phyloP scores from a whole-genome alignment of 192 early-diverging fungal species.

The Geranomyces variabilis region DNA sequence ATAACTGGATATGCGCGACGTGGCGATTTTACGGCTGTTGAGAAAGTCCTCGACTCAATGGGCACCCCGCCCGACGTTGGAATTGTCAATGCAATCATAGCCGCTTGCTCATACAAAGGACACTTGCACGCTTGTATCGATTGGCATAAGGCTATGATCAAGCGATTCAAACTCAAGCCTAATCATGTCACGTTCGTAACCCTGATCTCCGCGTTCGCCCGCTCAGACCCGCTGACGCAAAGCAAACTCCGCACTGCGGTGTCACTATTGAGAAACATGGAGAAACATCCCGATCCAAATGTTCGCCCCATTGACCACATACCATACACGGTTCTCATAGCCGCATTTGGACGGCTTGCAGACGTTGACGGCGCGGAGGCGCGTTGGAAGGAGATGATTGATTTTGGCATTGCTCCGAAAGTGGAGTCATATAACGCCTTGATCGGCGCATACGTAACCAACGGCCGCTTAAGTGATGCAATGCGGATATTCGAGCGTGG shows the following conservation, averaged over 20 bases:
- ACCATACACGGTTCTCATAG: constrained; percentile 5
- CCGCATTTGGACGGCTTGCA: neutral
- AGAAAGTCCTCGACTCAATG: neutral
- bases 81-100: constrained; percentile 4
- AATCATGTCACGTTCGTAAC: constrained; percentile 2
- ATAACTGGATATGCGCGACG: neutral
- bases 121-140: neutral
- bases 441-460: neutral
- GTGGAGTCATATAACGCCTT: constrained; percentile 12
- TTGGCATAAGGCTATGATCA: neutral
- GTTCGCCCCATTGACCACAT: neutral
- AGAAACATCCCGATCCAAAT: constrained; percentile 7
- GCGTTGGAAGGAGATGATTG: neutral
- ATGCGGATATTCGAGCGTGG: neutral
- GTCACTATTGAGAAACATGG: neutral
- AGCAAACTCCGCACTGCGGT: neutral
- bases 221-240: neutral
- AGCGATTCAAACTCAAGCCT: neutral
- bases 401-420: neutral
- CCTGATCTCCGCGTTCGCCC: neutral
- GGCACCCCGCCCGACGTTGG: neutral
- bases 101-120: neutral
- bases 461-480: neutral
- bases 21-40: neutral
- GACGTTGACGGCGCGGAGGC: neutral